These are phyloP conservation scores for Umbelopsis ramanniana DNA, from an alignment of 192 early-diverging fungal species.

Conservation along the genomic window DNA sequence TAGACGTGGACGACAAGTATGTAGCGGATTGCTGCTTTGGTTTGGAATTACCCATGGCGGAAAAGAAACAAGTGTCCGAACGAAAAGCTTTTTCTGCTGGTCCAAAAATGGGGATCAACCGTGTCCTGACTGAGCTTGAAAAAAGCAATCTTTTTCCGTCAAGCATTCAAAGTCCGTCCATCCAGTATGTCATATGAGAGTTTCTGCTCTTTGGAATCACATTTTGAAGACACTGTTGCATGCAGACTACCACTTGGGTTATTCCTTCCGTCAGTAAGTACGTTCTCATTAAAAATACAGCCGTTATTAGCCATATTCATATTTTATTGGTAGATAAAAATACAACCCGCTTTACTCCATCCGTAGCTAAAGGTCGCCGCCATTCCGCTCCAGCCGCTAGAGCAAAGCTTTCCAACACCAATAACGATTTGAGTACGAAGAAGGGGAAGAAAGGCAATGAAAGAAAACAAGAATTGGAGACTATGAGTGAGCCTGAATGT, in stretches of 20 bases:
- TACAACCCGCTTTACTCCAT: conserved; percentile 13
- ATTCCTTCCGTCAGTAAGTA: conserved; percentile 15
- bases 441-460: neutral
- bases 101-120: neutral
- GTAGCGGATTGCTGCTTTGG: conserved; percentile 16
- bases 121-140: conserved; percentile 10
- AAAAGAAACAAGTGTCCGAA: conserved; percentile 14
- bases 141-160: neutral
- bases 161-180: neutral
- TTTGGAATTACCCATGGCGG: conserved; percentile 17
- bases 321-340: conserved; percentile 1
- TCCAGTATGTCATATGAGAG: neutral
- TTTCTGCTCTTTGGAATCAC: neutral
- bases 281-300: neutral
- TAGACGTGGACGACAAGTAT: neutral
- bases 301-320: too few relatives aligned
- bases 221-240: neutral
- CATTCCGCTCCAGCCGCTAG: conserved; percentile 16
- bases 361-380: conserved; percentile 2
- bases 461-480: neutral
- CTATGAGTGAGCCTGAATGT: conserved; percentile 9
- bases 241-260: conserved; percentile 19
- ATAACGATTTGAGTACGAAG: neutral
- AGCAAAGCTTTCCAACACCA: neutral
- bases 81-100: conserved; percentile 14